These are phyloP conservation scores for Schizophyllum commune DNA, from an alignment of 1,284 basidiomycete species.

Conservation along the genomic window DNA sequence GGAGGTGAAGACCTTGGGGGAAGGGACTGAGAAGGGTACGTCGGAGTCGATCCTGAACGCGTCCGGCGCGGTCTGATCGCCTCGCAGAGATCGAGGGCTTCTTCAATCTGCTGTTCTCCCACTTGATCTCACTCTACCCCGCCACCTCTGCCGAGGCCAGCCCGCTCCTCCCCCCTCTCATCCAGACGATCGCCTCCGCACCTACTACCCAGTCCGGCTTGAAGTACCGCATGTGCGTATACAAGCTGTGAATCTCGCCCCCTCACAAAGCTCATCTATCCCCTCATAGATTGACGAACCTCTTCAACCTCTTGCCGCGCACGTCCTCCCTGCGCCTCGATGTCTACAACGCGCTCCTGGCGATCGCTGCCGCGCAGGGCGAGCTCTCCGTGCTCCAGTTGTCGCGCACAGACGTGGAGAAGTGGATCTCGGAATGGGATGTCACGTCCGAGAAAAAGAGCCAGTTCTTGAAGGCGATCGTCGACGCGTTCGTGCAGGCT, in stretches of 20 bases:
- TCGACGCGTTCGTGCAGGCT: slow-evolving; percentile 52
- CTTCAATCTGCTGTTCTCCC: slow-evolving; percentile 73
- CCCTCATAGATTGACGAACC: slow-evolving; percentile 83
- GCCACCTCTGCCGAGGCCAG: slow-evolving; percentile 46
- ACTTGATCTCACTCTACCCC: slow-evolving; percentile 54
- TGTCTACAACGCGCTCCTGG: slow-evolving; percentile 64
- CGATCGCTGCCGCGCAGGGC: slow-evolving; percentile 56
- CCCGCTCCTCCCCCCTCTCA: slow-evolving; percentile 39
- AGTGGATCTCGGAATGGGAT: slow-evolving; percentile 75
- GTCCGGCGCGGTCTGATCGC: slow-evolving; percentile 5
- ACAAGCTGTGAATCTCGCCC: neutral
- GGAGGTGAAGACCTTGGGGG: slow-evolving; percentile 62
- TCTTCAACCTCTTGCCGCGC: slow-evolving; percentile 79
- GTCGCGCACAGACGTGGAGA: slow-evolving; percentile 53
- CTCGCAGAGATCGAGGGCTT: slow-evolving; percentile 75
- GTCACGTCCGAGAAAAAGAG: slow-evolving; percentile 62
- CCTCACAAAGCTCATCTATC: no score
- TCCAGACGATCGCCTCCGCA: slow-evolving; percentile 51
- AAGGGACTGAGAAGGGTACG: slow-evolving; percentile 68
- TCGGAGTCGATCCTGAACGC: slow-evolving; percentile 6
- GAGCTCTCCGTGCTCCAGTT: slow-evolving; percentile 68
- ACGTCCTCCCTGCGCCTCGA: slow-evolving; percentile 58
- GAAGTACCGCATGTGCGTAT: slow-evolving; percentile 64
- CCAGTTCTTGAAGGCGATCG: slow-evolving; percentile 62
- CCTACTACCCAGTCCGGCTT: slow-evolving; percentile 41